Evolutionary conservation across 2,329 filamentous ascomycete species (phyloP).

Genomic region (Fusarium vanettenii): DNA sequence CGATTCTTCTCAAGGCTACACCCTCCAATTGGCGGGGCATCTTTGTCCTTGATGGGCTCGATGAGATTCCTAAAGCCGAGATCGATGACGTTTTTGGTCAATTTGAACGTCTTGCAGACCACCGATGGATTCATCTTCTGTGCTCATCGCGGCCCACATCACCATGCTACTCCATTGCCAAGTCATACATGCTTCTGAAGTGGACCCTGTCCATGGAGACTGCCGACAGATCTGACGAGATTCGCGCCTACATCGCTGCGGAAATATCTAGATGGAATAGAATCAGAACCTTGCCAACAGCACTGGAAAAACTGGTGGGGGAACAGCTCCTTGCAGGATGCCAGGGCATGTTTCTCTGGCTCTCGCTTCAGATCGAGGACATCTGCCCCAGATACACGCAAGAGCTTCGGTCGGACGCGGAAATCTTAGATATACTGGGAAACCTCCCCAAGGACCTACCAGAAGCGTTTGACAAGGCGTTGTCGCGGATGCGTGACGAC

Average conservation of each 20-base stretch:
- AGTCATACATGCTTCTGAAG: neutral
- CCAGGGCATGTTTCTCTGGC: neutral
- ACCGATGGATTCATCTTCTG: neutral
- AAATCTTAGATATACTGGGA: neutral
- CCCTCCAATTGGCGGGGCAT: neutral
- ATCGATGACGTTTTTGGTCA: neutral
- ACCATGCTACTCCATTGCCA: neutral
- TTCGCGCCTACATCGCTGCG: neutral
- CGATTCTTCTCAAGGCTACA: neutral
- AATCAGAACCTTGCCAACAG: neutral
- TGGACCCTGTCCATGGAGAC: neutral
- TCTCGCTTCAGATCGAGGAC: neutral
- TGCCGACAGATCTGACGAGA: neutral
- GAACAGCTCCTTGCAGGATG: neutral
- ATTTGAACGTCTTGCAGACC: neutral
- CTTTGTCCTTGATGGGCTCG: neutral
- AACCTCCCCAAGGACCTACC: neutral
- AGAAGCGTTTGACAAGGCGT: neutral
- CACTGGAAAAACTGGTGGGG: neutral
- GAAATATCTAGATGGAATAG: neutral
- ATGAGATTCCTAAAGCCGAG: neutral
- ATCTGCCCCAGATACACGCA: neutral
- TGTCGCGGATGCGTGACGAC: accelerated
- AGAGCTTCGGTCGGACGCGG: neutral
- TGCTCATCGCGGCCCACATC: neutral